Evolutionary conservation across 148 eudicot species (phyloP).

Genomic region (Polygonum aviculare): DNA sequence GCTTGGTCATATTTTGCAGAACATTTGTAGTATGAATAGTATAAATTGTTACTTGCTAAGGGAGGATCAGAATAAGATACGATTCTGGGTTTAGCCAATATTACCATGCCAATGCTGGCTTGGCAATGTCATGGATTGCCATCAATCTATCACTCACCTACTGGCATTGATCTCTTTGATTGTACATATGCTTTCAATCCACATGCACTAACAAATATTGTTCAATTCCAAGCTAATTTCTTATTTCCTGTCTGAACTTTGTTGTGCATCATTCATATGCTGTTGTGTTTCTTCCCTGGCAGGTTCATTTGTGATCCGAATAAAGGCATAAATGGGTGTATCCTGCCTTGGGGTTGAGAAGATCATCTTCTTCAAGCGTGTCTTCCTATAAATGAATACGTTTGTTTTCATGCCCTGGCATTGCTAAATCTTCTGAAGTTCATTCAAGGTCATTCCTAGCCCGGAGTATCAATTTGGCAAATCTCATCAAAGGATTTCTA

Average conservation of each 20-base stretch:
- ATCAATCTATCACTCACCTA: not conserved
- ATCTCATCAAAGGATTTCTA: not conserved
- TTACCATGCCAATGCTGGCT: not conserved
- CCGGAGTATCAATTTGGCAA: not conserved
- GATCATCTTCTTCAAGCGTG: not conserved
- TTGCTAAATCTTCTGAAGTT: not conserved
- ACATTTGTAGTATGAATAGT: not conserved
- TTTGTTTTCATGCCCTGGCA: not conserved
- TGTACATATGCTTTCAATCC: not conserved
- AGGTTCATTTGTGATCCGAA: slow-evolving; percentile 84
- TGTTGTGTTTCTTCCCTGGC: slow-evolving; percentile 22
- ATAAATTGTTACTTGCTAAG: not conserved
- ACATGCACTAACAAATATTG: not conserved
- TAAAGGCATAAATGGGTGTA: slow-evolving; percentile 48
- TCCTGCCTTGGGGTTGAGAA: not conserved
- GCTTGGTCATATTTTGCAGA: not conserved
- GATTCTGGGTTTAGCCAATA: not conserved
- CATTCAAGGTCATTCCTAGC: not conserved
- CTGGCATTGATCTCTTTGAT: not conserved
- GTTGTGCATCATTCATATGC: not conserved
- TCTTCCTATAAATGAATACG: not conserved
- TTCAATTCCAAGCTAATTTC: not conserved
- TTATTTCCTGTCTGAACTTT: not conserved
- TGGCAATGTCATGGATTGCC: not conserved
- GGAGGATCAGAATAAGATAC: not conserved